A percentile compares a stretch with the other conserved stretches of the same genome.
Conservation (phyloP, 352 stramenopile genomes). For the Globisporangium polare region DNA sequence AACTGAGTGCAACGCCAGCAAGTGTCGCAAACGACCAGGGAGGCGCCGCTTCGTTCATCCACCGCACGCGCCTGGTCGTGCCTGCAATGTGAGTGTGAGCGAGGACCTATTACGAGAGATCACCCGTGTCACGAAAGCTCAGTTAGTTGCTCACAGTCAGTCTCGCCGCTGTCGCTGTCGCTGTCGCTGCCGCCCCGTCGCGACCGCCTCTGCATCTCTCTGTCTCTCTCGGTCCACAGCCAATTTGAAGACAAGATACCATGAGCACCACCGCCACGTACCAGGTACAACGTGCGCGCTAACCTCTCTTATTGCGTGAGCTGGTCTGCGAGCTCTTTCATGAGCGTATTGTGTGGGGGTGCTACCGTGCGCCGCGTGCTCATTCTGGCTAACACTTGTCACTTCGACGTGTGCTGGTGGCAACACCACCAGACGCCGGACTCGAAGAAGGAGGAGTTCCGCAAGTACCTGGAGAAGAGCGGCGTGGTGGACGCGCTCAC, state of each 20-base stretch:
- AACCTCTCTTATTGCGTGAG: background rate
- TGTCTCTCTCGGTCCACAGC: background rate
- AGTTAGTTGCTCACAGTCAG: background rate
- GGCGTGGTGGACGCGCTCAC: slow-evolving; percentile 97
- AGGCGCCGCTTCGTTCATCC: background rate
- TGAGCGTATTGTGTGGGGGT: too few species aligned
- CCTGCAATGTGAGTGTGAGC: too few species aligned
- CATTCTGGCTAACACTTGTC: background rate
- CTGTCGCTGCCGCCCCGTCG: too few species aligned
- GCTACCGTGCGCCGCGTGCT: background rate
- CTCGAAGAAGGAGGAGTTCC: slow-evolving; percentile 98
- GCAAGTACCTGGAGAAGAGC: slow-evolving; percentile 97
- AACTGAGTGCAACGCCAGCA: background rate
- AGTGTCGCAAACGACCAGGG: background rate
- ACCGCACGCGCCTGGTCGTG: background rate
- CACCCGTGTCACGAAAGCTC: too few species aligned
- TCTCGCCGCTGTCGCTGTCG: background rate
- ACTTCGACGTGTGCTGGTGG: background rate
- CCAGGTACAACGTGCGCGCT: slow-evolving; percentile 46
- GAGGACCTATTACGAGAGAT: too few species aligned
- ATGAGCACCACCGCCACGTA: slow-evolving; percentile 45
- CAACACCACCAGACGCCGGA: slow-evolving; percentile 84
- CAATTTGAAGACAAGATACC: background rate
- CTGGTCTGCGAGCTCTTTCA: background rate
- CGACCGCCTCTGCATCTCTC: background rate